Evolutionary conservation across 176 grass and related monocot species (phyloP).

Genomic region (Triticum timopheevii): DNA sequence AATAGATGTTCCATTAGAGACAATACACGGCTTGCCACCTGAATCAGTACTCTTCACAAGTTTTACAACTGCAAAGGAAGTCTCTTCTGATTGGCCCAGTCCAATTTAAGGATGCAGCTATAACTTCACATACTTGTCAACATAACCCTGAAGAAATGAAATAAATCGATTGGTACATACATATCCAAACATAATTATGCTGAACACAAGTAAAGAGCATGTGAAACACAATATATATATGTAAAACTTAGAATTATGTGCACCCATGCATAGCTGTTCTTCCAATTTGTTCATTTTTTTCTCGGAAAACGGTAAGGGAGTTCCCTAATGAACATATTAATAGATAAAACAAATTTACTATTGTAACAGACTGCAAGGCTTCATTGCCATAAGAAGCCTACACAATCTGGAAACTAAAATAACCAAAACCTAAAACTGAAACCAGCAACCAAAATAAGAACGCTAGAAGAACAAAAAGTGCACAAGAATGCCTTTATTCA

Average conservation of each 20-base stretch:
- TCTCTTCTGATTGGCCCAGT: conserved; percentile 17
- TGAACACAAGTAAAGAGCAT: conserved; percentile 17
- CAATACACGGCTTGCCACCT: conserved; percentile 2
- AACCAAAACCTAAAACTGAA: not conserved
- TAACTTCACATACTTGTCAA: conserved; percentile 95
- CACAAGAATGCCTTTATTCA: not conserved
- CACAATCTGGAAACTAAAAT: not conserved
- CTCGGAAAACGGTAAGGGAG: not conserved
- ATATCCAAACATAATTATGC: conserved; percentile 14
- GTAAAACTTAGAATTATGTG: conserved; percentile 1
- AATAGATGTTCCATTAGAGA: conserved; percentile 6
- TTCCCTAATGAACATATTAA: not conserved
- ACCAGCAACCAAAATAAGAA: not conserved
- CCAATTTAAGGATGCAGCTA: conserved; percentile 44
- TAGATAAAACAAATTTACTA: not conserved
- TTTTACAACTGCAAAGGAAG: not conserved
- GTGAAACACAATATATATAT: not conserved
- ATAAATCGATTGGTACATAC: not conserved
- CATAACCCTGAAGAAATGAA: conserved; percentile 76
- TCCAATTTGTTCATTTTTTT: not conserved
- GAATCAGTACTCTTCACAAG: conserved; percentile 23
- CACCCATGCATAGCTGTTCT: not conserved
- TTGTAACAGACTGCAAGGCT: not conserved
- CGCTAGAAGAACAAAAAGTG: not conserved
- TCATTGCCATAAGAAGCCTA: not conserved